Evolutionary conservation across 164 flowering plant species (phyloP), one percentile per base, ranked within the genome.

Genomic region (Magnolia officinalis): DNA sequence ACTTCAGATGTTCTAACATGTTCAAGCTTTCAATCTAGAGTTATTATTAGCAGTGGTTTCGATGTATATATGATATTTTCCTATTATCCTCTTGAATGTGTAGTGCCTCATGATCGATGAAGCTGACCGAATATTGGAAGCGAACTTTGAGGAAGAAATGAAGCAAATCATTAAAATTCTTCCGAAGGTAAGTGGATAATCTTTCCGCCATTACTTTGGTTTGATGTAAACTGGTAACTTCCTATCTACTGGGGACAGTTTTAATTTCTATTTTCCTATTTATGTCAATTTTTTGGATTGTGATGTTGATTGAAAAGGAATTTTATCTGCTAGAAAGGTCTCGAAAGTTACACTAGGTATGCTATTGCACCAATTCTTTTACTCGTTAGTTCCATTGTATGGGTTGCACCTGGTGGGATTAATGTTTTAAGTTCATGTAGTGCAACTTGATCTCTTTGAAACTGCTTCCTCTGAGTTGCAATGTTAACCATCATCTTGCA

Each of bases 131-230:
- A 88, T 96, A 63, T 75, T 96, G 87, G 98, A 96, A 81, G 88
- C 89, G 2, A 94, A 94, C 75, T 96, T 96, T 81, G 98, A 94
- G 85, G 98, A 94, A 74, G 98, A 94, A 78, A 93, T 96, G 98
- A 93, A 80, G 80, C 93, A 94, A 78, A 96, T 96, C 71, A 82
- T 96, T 72, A 92, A 88, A 79, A 71, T 88, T 81, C 81, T 96
- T 65, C 98, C 98, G 2, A 94, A 94, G 97, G 99, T 91, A 79
- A 45, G 31, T 49, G 24, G 9, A 68, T 14, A 16, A 29, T 68
- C 50, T 68, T 68, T 14, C 45, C 45, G 45, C 45, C 6, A 37
- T 37, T 37, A 37, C 45, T 37, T 4, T 37, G 45, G 4, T 37
- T 37, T 37, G 45, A 37, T 37, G 45, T 37, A 37, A 37, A 37